Conservation (phyloP, 2,329 filamentous ascomycete genomes). For the Beauveria medogensis region DNA sequence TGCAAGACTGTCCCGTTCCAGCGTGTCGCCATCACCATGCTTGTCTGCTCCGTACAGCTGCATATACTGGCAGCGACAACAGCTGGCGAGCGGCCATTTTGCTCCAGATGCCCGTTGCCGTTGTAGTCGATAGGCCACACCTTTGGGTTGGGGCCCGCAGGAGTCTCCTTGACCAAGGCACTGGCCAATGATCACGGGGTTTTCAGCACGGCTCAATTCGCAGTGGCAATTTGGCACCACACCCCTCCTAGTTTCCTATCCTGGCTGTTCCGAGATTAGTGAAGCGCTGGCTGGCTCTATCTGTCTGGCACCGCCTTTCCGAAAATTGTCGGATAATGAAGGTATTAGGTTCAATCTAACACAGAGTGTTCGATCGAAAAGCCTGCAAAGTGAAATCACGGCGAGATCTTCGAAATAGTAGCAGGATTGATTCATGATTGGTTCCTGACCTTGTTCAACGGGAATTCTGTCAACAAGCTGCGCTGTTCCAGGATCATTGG, state of each 20-base stretch:
- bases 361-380: neutral
- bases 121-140: neutral
- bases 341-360: neutral
- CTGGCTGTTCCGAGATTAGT: conserved; percentile 4
- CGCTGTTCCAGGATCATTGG: neutral
- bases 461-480: neutral
- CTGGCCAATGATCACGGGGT: conserved; percentile 3
- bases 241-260: neutral
- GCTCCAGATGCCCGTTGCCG: neutral
- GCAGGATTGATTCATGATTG: too few species aligned
- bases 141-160: neutral
- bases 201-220: neutral
- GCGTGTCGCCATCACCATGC: neutral
- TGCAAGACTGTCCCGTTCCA: neutral
- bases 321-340: conserved; percentile 5
- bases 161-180: conserved; percentile 7
- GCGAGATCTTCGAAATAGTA: neutral
- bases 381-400: neutral
- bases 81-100: neutral
- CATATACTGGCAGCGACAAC: neutral
- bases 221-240: neutral
- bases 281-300: neutral
- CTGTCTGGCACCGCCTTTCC: neutral
- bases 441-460: neutral
- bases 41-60: neutral